Base-by-base conservation (phyloP, 495 filamentous ascomycete species). In the Penicillium herquei region DNA sequence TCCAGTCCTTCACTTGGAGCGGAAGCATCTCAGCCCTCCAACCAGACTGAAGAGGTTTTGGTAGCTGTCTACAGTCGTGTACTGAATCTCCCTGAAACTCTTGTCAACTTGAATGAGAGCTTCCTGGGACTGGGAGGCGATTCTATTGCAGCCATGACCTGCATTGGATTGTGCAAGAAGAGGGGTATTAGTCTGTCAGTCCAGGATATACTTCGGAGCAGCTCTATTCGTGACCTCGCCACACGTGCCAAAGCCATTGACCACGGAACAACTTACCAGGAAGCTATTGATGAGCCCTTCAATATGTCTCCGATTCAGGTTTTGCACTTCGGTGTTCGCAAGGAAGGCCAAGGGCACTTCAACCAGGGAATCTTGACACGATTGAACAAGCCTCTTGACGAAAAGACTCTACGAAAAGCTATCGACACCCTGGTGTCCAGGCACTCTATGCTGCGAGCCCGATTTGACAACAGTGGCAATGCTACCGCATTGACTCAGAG, bases 401-500 rank as follows among this genome's bases (percentile, higher is more conserved):
- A 79, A 10, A 55, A 67, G 3, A 77, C 78, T 8, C 60, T 91
- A 4, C 66, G 64, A 1, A 70, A 73, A 13, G 84, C 85, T 1
- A 63, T 87, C 40, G 79, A 85, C 49, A 76, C 78, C 0, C 68
- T 90, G 9, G 77, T 89, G 12, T 71, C 67, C 1, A 82, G 83
- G 6, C 88, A 92, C 54, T 81, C 86, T 5, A 90, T 90, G 88
- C 76, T 92, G n/a, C 77, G 87, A 21, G 80, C 81, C n/a, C 81
- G 87, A 6, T 89, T 87, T 58, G 69, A 61, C 13, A 66, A 70
- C 8, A 48, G 63, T 12, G 62, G 54, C 6, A 18, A 40, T 21
- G 56, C 67, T 1, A 66, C 60, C 2, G 59, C 60, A 13, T 68
- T 69, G 13, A 67, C 62, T 40, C 77, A 81, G 53, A 58, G 59